Evolutionary conservation across 2,329 filamentous ascomycete species (phyloP).

Genomic region (Sporothrix dimorphospora): DNA sequence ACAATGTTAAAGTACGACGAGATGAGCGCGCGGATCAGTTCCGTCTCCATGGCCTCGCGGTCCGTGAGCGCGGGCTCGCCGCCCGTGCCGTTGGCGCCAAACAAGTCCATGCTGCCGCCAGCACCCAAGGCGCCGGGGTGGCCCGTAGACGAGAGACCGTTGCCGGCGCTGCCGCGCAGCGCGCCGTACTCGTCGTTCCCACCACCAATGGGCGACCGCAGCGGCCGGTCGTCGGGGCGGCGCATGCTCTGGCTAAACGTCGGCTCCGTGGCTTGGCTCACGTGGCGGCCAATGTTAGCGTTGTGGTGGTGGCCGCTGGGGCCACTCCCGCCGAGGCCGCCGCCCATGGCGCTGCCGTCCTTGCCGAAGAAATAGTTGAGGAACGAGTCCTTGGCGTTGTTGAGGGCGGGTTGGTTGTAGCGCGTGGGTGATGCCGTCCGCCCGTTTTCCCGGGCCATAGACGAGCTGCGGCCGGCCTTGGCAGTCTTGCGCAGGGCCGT

Average conservation of each 20-base stretch:
- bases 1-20: slow-evolving; percentile 99
- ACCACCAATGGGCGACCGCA: slow-evolving; percentile 51
- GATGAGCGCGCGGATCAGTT: slow-evolving; percentile 93
- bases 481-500: slow-evolving; percentile 59
- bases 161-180: background rate
- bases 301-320: slow-evolving; percentile 40
- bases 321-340: background rate
- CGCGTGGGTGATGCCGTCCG: slow-evolving; percentile 63
- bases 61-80: slow-evolving; percentile 89
- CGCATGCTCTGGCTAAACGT: slow-evolving; percentile 84
- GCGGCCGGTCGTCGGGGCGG: slow-evolving; percentile 63
- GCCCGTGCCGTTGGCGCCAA: slow-evolving; percentile 49
- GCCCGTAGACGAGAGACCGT: background rate
- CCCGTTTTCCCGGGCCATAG: slow-evolving; percentile 71
- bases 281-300: slow-evolving; percentile 60
- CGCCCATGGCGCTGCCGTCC: slow-evolving; percentile 59
- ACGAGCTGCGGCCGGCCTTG: slow-evolving; percentile 76
- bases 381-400: slow-evolving; percentile 82
- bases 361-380: slow-evolving; percentile 99
- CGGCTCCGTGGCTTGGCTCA: slow-evolving; percentile 77
- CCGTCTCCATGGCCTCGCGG: slow-evolving; percentile 94
- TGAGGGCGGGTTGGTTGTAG: slow-evolving; percentile 62
- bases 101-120: slow-evolving; percentile 30
- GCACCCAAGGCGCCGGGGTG: slow-evolving; percentile 23
- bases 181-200: slow-evolving; percentile 26